Evolutionary conservation across 495 filamentous ascomycete genomes (phyloP).

Genomic region (Pseudomonodictys pantanalensis): DNA sequence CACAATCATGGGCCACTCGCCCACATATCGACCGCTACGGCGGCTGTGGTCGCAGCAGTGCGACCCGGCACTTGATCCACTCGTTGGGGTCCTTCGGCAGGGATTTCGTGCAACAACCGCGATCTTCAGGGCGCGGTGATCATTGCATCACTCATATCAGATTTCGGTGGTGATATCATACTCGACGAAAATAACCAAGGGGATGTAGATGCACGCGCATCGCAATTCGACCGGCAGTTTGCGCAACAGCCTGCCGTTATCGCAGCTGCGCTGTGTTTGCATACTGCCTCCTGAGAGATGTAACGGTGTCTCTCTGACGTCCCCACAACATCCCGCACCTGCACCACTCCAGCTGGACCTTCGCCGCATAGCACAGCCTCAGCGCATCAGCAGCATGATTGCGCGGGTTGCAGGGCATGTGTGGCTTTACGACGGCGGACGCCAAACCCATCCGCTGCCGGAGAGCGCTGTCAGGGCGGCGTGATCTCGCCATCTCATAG

Average conservation of each 20-base stretch:
- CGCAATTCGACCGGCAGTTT: too few species aligned
- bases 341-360: background rate
- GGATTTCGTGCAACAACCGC: background rate
- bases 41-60: background rate
- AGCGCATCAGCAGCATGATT: background rate
- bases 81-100: background rate
- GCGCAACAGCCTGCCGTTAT: too few species aligned
- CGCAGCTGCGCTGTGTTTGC: too few species aligned
- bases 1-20: too few species aligned
- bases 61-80: background rate
- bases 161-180: background rate
- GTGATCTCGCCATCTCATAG: background rate
- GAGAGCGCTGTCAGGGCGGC: constrained; percentile 4
- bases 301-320: background rate
- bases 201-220: background rate
- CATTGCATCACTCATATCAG: constrained; percentile 15
- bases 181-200: background rate
- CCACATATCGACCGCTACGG: too few species aligned
- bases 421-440: constrained; percentile 10
- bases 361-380: background rate
- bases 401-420: constrained; percentile 18
- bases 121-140: constrained; percentile 24
- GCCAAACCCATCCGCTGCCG: constrained; percentile 1
- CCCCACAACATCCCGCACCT: background rate
- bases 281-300: too few species aligned